Conservation (phyloP, 768 basidiomycete genomes). For the Tylopilus sp. region DNA sequence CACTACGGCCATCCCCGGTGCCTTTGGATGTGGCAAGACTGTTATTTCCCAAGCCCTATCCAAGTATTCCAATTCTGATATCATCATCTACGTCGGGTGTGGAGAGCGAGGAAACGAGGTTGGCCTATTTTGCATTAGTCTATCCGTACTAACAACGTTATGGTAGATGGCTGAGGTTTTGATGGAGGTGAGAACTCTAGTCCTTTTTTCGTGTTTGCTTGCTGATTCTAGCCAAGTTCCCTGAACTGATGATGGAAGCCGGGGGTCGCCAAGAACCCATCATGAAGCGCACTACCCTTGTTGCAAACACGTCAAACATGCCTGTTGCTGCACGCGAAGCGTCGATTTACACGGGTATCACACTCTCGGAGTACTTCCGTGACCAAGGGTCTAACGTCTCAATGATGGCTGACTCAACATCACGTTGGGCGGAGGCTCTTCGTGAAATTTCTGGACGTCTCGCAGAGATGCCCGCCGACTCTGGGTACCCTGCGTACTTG, state of each 20-base stretch:
- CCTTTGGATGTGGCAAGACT: conserved; percentile 98
- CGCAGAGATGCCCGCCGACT: conserved; percentile 99
- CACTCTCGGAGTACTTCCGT: conserved; percentile 98
- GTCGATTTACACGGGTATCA: conserved; percentile 99
- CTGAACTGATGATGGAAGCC: conserved; percentile 88
- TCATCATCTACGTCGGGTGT: conserved; percentile 98
- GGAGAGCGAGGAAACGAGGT: conserved; percentile 98
- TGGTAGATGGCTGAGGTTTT: conserved; percentile 95
- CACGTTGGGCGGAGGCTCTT: conserved; percentile 98
- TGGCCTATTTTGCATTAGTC: conserved; percentile 36
- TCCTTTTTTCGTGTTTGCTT: conserved; percentile 2
- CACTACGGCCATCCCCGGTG: conserved; percentile 96
- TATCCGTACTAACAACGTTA: conserved; percentile 14
- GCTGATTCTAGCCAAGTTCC: conserved; percentile 51
- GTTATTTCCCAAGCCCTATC: conserved; percentile 98
- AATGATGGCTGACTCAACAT: conserved; percentile 99
- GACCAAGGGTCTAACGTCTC: conserved; percentile 97
- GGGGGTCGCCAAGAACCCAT: conserved; percentile 95
- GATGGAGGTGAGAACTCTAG: conserved; percentile 67
- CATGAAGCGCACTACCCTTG: conserved; percentile 99
- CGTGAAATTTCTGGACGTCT: conserved; percentile 99
- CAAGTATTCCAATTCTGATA: conserved; percentile 98
- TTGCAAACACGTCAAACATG: conserved; percentile 99
- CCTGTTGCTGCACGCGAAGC: conserved; percentile 99
- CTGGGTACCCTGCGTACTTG: conserved; percentile 97